phyloP scores from a whole-genome alignment of 345 rosid species.

The Toxicodendron radicans region DNA sequence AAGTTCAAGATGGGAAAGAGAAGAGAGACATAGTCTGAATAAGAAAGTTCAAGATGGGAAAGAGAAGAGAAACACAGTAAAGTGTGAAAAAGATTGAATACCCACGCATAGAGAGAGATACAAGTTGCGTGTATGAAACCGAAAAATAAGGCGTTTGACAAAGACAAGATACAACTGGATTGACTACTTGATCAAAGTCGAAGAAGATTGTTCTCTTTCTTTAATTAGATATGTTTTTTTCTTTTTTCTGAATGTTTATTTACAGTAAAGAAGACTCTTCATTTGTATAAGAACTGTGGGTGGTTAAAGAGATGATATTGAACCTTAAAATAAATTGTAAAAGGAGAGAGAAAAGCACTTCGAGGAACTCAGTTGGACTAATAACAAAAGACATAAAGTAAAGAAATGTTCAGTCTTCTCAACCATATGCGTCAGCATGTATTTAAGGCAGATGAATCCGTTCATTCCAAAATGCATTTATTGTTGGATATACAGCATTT shows the following conservation, averaged over 20 bases:
- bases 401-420: not conserved
- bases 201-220: not conserved
- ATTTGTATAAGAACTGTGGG: not conserved
- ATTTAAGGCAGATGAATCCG: not conserved
- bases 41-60: not conserved
- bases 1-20: not conserved
- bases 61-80: not conserved
- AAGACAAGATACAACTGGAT: slow-evolving; percentile 18
- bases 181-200: slow-evolving; percentile 2
- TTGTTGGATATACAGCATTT: too few species aligned
- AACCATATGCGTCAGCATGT: not conserved
- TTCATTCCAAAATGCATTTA: too few species aligned
- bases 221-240: too few species aligned
- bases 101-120: not conserved
- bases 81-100: not conserved
- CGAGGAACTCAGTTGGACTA: not conserved
- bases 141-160: slow-evolving; percentile 17
- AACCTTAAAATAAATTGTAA: not conserved
- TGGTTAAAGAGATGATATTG: not conserved
- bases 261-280: not conserved
- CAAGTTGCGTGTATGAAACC: slow-evolving; percentile 17
- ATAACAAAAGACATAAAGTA: not conserved
- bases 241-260: not conserved
- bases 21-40: not conserved
- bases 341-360: not conserved